Conservation (phyloP, 2,329 filamentous ascomycete genomes). For the Aspergillus sp. region DNA sequence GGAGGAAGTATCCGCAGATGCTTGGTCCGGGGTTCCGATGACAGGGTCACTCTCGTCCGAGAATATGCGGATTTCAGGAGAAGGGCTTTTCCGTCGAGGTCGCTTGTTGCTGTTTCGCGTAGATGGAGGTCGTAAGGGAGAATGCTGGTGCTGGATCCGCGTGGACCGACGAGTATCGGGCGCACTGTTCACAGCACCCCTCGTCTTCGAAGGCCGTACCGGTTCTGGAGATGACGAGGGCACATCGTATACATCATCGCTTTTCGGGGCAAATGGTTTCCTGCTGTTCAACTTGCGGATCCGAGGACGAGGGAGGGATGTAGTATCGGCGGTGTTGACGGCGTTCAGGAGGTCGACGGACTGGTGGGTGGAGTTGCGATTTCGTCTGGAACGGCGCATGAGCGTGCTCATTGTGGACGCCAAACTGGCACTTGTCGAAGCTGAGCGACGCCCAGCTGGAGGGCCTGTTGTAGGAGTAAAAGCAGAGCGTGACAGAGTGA, state of each 20-base stretch:
- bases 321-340: constrained; percentile 5
- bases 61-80: constrained; percentile 1
- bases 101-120: neutral
- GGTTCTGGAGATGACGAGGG: constrained; percentile 6
- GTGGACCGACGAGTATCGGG: constrained; percentile 7
- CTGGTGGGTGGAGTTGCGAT: constrained; percentile 8
- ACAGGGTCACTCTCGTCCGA: neutral
- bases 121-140: too few relatives aligned
- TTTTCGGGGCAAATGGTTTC: constrained; percentile 1
- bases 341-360: constrained; percentile 15
- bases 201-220: too few relatives aligned
- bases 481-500: too few relatives aligned
- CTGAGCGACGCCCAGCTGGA: too few relatives aligned
- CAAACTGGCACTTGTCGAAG: too few relatives aligned
- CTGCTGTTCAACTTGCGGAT: constrained; percentile 1
- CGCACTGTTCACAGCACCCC: neutral
- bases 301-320: constrained; percentile 3
- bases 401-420: constrained; percentile 5
- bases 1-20: too few relatives aligned
- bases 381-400: constrained; percentile 5
- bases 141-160: constrained; percentile 1
- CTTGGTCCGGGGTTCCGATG: neutral
- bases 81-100: neutral
- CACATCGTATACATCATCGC: constrained; percentile 6
- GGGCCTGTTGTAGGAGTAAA: too few relatives aligned